Evolutionary conservation across 2,329 filamentous ascomycete genomes (phyloP).

Genomic region (Cadophora gregata): DNA sequence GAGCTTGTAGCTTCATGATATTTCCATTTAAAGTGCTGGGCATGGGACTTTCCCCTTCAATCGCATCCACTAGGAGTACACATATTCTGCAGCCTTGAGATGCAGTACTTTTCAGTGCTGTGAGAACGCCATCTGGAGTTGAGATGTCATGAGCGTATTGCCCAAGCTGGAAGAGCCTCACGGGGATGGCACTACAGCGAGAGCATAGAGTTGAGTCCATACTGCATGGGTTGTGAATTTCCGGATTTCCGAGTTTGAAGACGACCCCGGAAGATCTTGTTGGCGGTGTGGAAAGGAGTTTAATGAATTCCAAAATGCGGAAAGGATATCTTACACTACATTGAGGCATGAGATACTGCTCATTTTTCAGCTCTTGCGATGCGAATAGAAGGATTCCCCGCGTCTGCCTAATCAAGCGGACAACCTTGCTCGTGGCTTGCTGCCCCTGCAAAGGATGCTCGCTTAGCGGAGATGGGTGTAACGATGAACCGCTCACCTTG

Average conservation of each 20-base stretch:
- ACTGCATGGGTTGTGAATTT: background rate
- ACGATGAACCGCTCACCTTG: too few relatives aligned
- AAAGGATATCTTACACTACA: too few relatives aligned
- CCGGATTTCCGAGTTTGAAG: background rate
- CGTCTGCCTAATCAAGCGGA: background rate
- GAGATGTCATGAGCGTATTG: background rate
- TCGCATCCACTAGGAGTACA: background rate
- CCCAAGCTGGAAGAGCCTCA: background rate
- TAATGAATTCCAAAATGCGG: too few relatives aligned
- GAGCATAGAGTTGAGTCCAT: background rate
- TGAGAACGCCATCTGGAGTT: background rate
- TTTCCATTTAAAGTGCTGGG: background rate
- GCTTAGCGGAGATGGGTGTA: background rate
- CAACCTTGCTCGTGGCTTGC: slow-evolving; percentile 1
- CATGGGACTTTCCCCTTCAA: background rate
- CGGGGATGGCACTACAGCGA: background rate
- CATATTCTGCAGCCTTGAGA: background rate
- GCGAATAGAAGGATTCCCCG: background rate
- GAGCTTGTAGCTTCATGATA: background rate
- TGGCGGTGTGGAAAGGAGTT: background rate
- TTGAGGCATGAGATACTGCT: too few relatives aligned
- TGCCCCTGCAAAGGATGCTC: background rate
- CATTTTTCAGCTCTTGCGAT: too few relatives aligned
- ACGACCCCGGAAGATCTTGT: too few relatives aligned
- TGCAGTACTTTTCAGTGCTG: background rate